A percentile compares a stretch with the other conserved stretches of the same genome.
Evolutionary conservation across 345 rosid genomes (phyloP).

Genomic region (Ceriops tagal): DNA sequence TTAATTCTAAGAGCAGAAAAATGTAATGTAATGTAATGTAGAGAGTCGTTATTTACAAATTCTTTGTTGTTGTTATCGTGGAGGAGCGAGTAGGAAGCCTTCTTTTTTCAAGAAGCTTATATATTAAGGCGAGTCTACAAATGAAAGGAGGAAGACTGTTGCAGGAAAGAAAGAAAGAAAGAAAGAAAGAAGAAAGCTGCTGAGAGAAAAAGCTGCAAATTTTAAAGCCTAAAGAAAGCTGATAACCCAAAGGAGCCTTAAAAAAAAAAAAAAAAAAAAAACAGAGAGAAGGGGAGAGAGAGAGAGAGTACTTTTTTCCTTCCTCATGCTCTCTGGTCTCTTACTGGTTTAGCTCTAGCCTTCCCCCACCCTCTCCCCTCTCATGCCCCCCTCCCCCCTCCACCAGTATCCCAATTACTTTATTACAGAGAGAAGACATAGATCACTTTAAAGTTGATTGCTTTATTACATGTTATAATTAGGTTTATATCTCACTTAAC

Average conservation of each 20-base stretch:
- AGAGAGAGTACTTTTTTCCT: constrained; percentile 14
- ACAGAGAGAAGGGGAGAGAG: background rate
- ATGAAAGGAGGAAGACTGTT: constrained; percentile 31
- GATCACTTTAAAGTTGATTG: too few relatives aligned
- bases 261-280: background rate
- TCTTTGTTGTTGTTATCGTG: too few relatives aligned
- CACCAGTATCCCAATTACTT: too few relatives aligned
- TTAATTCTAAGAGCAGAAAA: too few relatives aligned
- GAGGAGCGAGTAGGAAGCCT: background rate
- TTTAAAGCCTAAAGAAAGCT: constrained; percentile 13
- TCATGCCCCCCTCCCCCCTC: background rate
- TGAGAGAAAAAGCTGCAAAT: constrained; percentile 20
- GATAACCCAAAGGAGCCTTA: constrained; percentile 13
- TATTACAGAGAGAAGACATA: too few relatives aligned
- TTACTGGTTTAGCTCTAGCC: background rate
- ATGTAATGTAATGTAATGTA: too few relatives aligned
- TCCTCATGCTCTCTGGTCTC: background rate
- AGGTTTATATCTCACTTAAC: too few relatives aligned
- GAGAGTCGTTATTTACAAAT: too few relatives aligned
- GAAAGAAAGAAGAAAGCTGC: constrained; percentile 26
- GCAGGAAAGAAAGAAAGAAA: constrained; percentile 19
- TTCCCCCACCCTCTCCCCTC: background rate
- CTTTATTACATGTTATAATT: too few relatives aligned
- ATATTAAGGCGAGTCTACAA: constrained; percentile 24
- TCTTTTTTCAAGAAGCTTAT: constrained; percentile 20